Base-by-base conservation (phyloP, 148 eudicot species). In the Fagopyrum tataricum region DNA sequence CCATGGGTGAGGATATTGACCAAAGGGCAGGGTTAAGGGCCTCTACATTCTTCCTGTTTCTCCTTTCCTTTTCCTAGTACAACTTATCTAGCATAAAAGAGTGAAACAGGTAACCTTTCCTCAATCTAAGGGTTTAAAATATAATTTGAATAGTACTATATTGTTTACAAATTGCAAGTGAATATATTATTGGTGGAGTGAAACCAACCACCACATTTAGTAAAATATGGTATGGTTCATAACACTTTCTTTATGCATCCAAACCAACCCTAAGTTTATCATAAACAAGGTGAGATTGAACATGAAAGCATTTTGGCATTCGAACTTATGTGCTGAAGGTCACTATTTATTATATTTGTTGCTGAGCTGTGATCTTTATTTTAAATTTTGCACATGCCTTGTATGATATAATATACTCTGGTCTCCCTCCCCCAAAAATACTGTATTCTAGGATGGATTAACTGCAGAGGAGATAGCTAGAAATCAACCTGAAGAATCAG, bases 401-500 rank as follows among this genome's bases (percentile, higher is more conserved):
- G 39, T 23, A 59, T 58, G 7, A 24, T 51, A 20, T 72, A 11
- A n/a, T 72, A 13, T 26, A 72, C 31, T 13, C 74, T 12, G 26
- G 7, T 13, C 44, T 66, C 24, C 67, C 67, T 17, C 31, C n/a
- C 67, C 39, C 21, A 31, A 48, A 55, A 56, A 40, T 58, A 12
- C 23, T 3, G 31, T 26, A 14, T n/a, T 76, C 21, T 82, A 94
- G 98, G 93, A 89, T 75, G 98, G 97, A 72, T 82, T 95, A 78
- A 95, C 98, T 44, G 82, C 86, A 44, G 98, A 95, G 77, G 98
- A 95, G 79, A 84, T 90, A 67, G 87, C 91, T 43, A 87, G 87
- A 72, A 87, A 85, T 79, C 84, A 95, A 77, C 98, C 97, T 21
- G 98, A 95, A 79, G 93, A 95, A 82, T 67, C 90, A 0, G 81